A percentile compares a stretch with the other conserved stretches of the same genome.
Conservation (phyloP, 2,329 filamentous ascomycete species). For the Penicillium sp. region DNA sequence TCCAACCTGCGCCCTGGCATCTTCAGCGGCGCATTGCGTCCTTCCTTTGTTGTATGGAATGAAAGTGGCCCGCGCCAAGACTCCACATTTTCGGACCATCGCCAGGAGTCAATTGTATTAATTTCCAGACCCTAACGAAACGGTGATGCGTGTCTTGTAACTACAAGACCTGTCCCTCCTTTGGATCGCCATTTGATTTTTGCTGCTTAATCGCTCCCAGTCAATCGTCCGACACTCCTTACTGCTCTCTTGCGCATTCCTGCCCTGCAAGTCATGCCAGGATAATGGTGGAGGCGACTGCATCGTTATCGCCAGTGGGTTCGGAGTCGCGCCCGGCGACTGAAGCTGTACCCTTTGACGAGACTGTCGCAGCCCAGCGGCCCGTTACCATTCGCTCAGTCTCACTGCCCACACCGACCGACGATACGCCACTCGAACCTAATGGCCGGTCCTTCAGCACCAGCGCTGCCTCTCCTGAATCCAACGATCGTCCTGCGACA, state of each 20-base stretch:
- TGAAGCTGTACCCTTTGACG: slow-evolving; percentile 36
- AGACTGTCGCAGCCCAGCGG: slow-evolving; percentile 33
- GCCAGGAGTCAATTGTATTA: slow-evolving; percentile 25
- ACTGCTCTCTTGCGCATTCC: slow-evolving; percentile 18
- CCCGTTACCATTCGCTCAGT: slow-evolving; percentile 37
- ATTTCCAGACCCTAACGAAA: slow-evolving; percentile 28
- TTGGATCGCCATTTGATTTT: slow-evolving; percentile 17
- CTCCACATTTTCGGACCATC: slow-evolving; percentile 28
- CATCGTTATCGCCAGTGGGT: slow-evolving; percentile 35
- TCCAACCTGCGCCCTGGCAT: neutral
- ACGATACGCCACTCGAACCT: slow-evolving; percentile 33
- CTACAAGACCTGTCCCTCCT: slow-evolving; percentile 26
- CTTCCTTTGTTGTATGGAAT: slow-evolving; percentile 13
- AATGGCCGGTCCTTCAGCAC: slow-evolving; percentile 37
- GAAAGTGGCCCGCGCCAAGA: slow-evolving; percentile 28
- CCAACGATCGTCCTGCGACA: slow-evolving; percentile 24
- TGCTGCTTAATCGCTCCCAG: neutral
- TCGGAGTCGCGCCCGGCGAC: slow-evolving; percentile 36
- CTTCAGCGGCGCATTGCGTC: neutral
- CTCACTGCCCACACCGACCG: slow-evolving; percentile 35
- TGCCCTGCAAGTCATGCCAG: slow-evolving; percentile 42
- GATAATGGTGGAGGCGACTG: slow-evolving; percentile 43
- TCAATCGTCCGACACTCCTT: slow-evolving; percentile 19
- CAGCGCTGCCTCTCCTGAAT: slow-evolving; percentile 31
- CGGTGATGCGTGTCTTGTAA: slow-evolving; percentile 19